Base-by-base conservation (phyloP, 768 basidiomycete species). In the Collybiopsis confluens region DNA sequence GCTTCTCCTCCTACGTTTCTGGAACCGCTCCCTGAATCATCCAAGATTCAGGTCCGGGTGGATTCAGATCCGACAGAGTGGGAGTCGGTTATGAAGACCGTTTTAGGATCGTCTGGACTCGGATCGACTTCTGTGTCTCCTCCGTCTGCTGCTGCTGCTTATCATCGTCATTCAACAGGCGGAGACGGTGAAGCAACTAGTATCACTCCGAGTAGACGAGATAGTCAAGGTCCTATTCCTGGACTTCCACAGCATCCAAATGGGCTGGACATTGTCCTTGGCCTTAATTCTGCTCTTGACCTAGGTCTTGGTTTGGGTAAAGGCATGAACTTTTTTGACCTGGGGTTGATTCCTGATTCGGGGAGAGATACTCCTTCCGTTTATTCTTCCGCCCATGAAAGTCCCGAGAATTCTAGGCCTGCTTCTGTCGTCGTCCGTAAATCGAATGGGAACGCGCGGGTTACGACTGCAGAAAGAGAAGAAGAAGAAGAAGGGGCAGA, bases 21-120 rank as follows among this genome's bases (percentile, higher is more conserved):
- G 9, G 50, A 52, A 43, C 40, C 50, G 0, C 10, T 52, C 37
- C 50, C 50, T 6, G 50, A 52, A 21, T 52, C 50, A 21, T 41
- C 50, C 5, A 52, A 52, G 15, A 52, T 52, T 8, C 50, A 52
- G 24, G 42, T 52, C 7, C 38, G 42, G n/a, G 50, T 52, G 13
- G 50, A 52, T n/a, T 52, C 50, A 26, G 41, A 43, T 26, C 50
- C 50, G 3, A 28, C 37, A 38, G 50, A 52, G 16, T 52, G 50
- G 50, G 50, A 52, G 24, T 41, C 50, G 15, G 27, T 52, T 3
- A 52, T 52, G 50, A 40, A 52, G 24, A 52, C 50, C 13, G 50
- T 52, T 13, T 21, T 52, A 7, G 50, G 38, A 8, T 52, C 50
- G 6, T 40, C 50, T 26, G 50, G 36, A 6, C 10, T 9, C n/a